phyloP scores from a whole-genome alignment of 768 basidiomycete species.

The Macrolepiota albuminosa region DNA sequence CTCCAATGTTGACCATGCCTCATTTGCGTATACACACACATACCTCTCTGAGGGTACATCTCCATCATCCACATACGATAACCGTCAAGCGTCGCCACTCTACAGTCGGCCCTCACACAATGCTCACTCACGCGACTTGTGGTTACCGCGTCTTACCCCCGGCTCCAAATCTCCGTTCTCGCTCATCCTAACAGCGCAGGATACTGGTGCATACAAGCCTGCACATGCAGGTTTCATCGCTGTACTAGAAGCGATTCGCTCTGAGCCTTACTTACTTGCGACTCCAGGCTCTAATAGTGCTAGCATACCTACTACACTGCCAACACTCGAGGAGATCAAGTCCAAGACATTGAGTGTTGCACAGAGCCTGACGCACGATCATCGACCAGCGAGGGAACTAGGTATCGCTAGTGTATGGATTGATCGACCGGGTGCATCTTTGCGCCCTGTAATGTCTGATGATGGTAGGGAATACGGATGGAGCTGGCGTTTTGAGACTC shows the following conservation, averaged over 20 bases:
- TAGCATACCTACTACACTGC: slow-evolving; percentile 13
- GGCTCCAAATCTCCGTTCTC: slow-evolving; percentile 56
- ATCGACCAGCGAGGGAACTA: slow-evolving; percentile 53
- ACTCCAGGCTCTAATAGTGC: slow-evolving; percentile 14
- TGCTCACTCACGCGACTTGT: slow-evolving; percentile 30
- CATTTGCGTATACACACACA: slow-evolving; percentile 56
- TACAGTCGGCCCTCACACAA: slow-evolving; percentile 28
- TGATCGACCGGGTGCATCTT: slow-evolving; percentile 44
- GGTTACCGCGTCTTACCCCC: slow-evolving; percentile 38
- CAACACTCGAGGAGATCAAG: slow-evolving; percentile 28
- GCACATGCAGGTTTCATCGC: slow-evolving; percentile 48
- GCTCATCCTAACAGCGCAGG: slow-evolving; percentile 66
- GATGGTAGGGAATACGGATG: slow-evolving; percentile 32
- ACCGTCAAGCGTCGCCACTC: slow-evolving; percentile 14
- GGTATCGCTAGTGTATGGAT: slow-evolving; percentile 65
- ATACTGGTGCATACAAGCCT: slow-evolving; percentile 72
- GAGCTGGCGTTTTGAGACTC: slow-evolving; percentile 52
- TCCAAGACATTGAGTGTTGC: slow-evolving; percentile 60
- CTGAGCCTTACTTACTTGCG: slow-evolving; percentile 33
- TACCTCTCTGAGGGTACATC: slow-evolving; percentile 42
- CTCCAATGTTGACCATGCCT: slow-evolving; percentile 68
- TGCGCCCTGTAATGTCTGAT: slow-evolving; percentile 26
- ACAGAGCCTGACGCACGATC: slow-evolving; percentile 63
- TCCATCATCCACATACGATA: slow-evolving; percentile 8
- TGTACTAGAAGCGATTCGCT: slow-evolving; percentile 39